Conservation (phyloP, 1,284 basidiomycete genomes). For the Vanrija pseudolonga region DNA sequence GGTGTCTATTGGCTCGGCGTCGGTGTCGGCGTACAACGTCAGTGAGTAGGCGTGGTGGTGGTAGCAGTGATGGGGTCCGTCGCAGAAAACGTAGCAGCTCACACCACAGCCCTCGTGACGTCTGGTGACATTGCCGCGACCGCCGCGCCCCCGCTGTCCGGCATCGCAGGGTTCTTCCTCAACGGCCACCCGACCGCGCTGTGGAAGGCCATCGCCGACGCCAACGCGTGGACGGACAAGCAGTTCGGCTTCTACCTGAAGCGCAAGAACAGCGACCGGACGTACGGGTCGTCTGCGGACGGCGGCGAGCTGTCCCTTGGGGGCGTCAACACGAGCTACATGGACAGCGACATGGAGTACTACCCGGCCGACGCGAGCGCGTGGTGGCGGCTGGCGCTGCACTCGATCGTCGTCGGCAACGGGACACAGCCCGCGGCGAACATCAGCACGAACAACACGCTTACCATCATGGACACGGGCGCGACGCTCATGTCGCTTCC, state of each 20-base stretch:
- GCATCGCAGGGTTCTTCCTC: conserved; percentile 52
- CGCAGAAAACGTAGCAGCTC: no score
- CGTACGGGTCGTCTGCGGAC: conserved; percentile 57
- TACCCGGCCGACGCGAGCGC: conserved; percentile 53
- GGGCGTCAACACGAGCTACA: conserved; percentile 60
- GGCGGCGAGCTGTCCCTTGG: conserved; percentile 77
- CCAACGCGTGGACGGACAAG: conserved; percentile 57
- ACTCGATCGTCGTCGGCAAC: conserved; percentile 42
- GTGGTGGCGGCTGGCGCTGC: conserved; percentile 53
- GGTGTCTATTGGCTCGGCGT: background rate
- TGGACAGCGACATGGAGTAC: conserved; percentile 74
- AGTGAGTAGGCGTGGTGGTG: no score
- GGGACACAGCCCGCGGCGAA: conserved; percentile 40
- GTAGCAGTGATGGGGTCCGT: no score
- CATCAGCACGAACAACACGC: background rate
- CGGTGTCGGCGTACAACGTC: no score
- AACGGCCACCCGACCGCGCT: no score
- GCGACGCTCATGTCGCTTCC: conserved; percentile 89
- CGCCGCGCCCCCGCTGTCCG: conserved; percentile 43
- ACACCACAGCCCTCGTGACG: no score
- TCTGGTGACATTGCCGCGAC: no score
- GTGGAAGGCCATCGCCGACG: conserved; percentile 50
- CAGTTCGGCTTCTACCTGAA: conserved; percentile 77
- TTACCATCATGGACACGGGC: conserved; percentile 57
- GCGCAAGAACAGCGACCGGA: conserved; percentile 41